These are phyloP conservation scores for Tilletia walkeri DNA, from an alignment of 1,284 basidiomycete genomes.

Conservation along the genomic window DNA sequence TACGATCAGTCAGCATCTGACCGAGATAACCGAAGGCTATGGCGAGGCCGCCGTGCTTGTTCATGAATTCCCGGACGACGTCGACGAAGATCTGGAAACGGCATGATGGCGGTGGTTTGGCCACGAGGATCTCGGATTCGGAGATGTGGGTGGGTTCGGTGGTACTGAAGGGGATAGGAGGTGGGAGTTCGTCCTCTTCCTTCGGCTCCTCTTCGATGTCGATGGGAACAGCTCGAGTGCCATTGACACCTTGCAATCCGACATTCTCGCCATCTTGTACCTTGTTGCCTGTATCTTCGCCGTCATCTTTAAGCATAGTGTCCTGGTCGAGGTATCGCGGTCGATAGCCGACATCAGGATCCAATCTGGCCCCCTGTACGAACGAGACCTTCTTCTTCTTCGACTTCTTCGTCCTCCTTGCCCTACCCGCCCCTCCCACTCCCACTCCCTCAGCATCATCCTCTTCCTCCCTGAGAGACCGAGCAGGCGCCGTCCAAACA, in stretches of 20 bases:
- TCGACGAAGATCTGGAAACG: neutral
- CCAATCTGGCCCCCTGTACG: neutral
- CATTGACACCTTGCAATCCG: neutral
- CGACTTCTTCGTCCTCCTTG: neutral
- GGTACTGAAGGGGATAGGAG: neutral
- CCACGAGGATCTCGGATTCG: neutral
- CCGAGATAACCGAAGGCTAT: conserved; percentile 6
- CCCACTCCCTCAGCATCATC: too few relatives aligned
- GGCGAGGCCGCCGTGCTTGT: neutral
- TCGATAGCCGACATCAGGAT: too few relatives aligned
- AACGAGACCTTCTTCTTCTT: neutral
- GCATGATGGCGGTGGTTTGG: neutral
- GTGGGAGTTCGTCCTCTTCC: neutral
- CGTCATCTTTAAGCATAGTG: too few relatives aligned
- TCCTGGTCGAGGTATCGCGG: too few relatives aligned
- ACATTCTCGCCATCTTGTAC: too few relatives aligned
- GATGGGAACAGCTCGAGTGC: neutral
- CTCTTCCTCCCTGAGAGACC: neutral
- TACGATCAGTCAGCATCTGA: neutral
- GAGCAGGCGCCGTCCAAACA: neutral
- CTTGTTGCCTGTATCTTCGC: too few relatives aligned
- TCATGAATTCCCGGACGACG: neutral
- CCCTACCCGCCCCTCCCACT: neutral
- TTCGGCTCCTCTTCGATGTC: neutral
- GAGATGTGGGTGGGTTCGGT: neutral